Evolutionary conservation across 1,284 basidiomycete species (phyloP), one percentile per base, ranked within the genome.

Genomic region (Phellopilus nigrolimitatus): DNA sequence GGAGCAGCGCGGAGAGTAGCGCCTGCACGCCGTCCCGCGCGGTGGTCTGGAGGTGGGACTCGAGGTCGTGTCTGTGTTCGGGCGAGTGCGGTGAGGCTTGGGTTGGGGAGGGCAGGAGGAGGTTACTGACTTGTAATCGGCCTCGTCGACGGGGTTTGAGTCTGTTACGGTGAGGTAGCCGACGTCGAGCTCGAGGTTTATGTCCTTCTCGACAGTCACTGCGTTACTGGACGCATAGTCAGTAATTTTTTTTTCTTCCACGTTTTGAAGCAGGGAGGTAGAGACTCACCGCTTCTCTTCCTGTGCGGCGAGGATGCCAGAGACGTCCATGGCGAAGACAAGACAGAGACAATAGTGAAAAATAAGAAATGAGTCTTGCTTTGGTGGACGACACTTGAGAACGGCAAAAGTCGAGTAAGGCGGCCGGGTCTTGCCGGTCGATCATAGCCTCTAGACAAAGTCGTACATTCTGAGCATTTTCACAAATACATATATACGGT

Each of bases 151-250:
- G 3, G 90, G 82, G 64, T 92, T 95, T 4, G 79, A 77, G 71
- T 99, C 95, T 52, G 91, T 91, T 1, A 91, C 90, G 19, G 87
- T 80, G 19, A 99, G 74, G 38, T 89, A 79, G 13, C 90, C 94
- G 6, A 85, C 64, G 69, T 99, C 95, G 57, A 94, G 72, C 51
- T 88, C 82, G 57, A 93, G 78, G 2, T 91, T 84, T 7, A 82
- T 84, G 49, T 90, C 84, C 66, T 91, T 91, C 62, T 90, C 80
- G 53, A 91, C 82, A 10, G 75, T 68, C 39, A 81, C 72, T 30
- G 81, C 74, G 69, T 85, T 80, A 62, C 88, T 91, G 60, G 1
- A 49, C 39, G 37, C 45, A 38, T 50, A 44, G 22, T 5, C 28
- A 43, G 49, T 37, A 36, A 38, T 24, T 15, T 24, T 49, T 45